Evolutionary conservation across 2,329 filamentous ascomycete genomes (phyloP), one percentile per base, ranked within the genome.

Genomic region (Ophidiomyces ophidiicola): DNA sequence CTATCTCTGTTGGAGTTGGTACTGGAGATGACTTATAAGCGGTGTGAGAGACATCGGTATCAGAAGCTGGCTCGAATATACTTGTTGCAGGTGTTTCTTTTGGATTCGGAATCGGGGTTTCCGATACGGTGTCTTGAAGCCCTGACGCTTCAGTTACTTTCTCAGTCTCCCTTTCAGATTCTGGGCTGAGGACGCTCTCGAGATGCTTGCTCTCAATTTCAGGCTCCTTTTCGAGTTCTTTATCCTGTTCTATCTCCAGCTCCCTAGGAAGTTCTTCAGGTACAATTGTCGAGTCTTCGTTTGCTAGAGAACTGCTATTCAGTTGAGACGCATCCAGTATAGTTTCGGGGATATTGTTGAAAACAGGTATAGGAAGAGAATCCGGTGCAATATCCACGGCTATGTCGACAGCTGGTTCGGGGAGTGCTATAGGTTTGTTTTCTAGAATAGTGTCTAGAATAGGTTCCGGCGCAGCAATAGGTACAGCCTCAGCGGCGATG

Each of bases 41-140:
- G 28, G 36, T 45, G 21, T 43, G 20, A 23, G 36, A 35, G 25
- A 34, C 40, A 43, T 44, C 41, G 31, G 39, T n/a, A n/a, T n/a
- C 37, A 18, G 41, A 31, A 23, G 36, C 29, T 28, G 19, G 26
- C 10, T 24, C 31, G 10, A 20, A n/a, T 39, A 28, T 18, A 29
- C 35, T 35, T 29, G 34, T 15, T 35, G 39, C 21, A 23, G 41
- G 32, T 11, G 24, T 18, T 20, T 30, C 32, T 3, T 25, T 32
- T 20, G 30, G 17, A 19, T 7, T 5, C 14, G 32, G 38, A 23
- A 18, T 35, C 4, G 24, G 38, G 17, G 19, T 18, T 41, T 17
- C 24, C 12, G 31, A n/a, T 8, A 38, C 26, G 20, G 24, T 38
- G 19, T 19, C 12, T 5, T 15, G 28, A 8, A 25, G 20, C 32